Percentiles rank a stretch among this genome's conserved stretches.
phyloP scores from a whole-genome alignment of 495 filamentous ascomycete species.

The Daldinia loculata region DNA sequence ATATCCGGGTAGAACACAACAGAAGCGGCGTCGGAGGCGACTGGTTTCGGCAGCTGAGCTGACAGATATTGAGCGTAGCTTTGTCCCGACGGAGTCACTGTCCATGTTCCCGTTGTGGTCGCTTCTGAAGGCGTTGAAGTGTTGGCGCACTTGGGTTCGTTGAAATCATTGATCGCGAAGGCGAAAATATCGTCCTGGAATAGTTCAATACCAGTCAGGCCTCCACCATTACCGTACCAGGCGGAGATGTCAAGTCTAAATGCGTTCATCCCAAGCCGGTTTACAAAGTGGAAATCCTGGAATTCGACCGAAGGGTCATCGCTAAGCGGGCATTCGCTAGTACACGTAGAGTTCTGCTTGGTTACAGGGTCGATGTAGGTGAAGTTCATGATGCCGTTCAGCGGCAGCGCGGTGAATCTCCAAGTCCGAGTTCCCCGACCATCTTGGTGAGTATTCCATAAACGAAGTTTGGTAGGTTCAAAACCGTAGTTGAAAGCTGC shows the following conservation, averaged over 20 bases:
- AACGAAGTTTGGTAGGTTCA: conserved; percentile 80
- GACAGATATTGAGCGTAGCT: conserved; percentile 81
- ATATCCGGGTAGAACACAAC: conserved; percentile 88
- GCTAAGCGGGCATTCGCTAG: conserved; percentile 81
- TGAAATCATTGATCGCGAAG: conserved; percentile 86
- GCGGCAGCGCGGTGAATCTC: conserved; percentile 80
- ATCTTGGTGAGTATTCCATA: conserved; percentile 89
- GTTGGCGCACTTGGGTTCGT: conserved; percentile 83
- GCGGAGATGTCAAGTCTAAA: conserved; percentile 85
- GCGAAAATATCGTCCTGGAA: conserved; percentile 85
- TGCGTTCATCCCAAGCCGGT: conserved; percentile 84
- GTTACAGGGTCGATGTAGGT: conserved; percentile 83
- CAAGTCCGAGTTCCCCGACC: conserved; percentile 88
- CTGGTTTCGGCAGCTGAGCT: conserved; percentile 63
- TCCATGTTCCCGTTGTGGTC: conserved; percentile 78
- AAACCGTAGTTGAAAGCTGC: conserved; percentile 85
- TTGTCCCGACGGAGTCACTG: conserved; percentile 62
- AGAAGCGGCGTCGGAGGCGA: conserved; percentile 64
- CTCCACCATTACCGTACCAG: conserved; percentile 88
- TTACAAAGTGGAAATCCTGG: conserved; percentile 93
- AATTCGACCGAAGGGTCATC: conserved; percentile 67
- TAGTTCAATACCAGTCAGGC: conserved; percentile 88
- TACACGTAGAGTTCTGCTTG: conserved; percentile 71
- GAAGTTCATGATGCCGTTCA: conserved; percentile 95
- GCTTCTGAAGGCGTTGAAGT: conserved; percentile 70